These are phyloP conservation scores for Clausena lansium DNA, from an alignment of 345 rosid genomes.

Conservation along the genomic window DNA sequence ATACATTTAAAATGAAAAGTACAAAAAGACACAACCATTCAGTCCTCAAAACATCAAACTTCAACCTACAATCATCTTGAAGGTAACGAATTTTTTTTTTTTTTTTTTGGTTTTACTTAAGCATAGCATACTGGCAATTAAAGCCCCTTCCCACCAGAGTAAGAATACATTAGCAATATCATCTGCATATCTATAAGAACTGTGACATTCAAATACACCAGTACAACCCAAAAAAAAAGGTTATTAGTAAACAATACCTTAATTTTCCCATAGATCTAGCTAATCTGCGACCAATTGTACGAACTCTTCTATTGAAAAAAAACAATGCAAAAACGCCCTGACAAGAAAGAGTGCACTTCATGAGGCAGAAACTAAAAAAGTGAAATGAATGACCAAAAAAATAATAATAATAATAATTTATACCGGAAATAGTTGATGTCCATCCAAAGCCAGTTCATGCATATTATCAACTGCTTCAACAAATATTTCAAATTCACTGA, in stretches of 20 bases:
- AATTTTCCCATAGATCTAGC: conserved; percentile 88
- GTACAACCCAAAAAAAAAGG: background rate
- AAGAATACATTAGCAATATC: background rate
- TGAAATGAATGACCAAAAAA: background rate
- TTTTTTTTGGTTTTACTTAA: no score
- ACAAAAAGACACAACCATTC: background rate
- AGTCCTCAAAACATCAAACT: background rate
- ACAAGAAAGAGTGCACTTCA: conserved; percentile 13
- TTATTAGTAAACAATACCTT: conserved; percentile 47
- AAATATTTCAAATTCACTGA: conserved; percentile 75
- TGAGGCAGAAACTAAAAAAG: conserved; percentile 10
- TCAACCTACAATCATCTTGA: background rate
- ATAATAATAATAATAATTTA: conserved; percentile 24
- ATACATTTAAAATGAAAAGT: no score
- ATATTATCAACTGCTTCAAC: conserved; percentile 85
- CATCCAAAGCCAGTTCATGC: conserved; percentile 93
- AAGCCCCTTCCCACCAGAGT: background rate
- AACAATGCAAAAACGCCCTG: conserved; percentile 93
- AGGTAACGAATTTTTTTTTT: background rate
- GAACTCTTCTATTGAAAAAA: conserved; percentile 88
- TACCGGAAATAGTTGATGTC: conserved; percentile 93
- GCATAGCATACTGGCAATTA: background rate
- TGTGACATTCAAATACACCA: background rate
- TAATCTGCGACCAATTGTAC: conserved; percentile 75
- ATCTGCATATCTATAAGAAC: background rate